phyloP scores from a whole-genome alignment of 495 filamentous ascomycete genomes.

The Xeromyces bisporus region DNA sequence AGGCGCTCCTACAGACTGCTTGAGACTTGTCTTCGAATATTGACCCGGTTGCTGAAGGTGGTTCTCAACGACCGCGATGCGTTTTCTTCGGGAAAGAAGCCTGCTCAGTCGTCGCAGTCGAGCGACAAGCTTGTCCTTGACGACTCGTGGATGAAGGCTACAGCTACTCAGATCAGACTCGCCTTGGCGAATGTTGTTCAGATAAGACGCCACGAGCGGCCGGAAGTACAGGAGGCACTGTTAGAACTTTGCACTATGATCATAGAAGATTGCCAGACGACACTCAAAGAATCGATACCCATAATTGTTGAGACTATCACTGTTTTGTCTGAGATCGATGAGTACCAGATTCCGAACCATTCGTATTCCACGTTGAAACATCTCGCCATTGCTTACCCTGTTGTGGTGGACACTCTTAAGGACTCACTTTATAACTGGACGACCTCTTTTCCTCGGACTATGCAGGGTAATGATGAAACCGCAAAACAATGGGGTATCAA shows the following conservation, averaged over 20 bases:
- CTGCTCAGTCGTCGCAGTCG: slow-evolving; percentile 12
- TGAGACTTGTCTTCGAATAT: slow-evolving; percentile 37
- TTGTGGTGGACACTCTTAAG: slow-evolving; percentile 51
- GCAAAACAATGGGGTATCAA: slow-evolving; percentile 53
- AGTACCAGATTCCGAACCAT: slow-evolving; percentile 20
- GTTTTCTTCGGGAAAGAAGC: slow-evolving; percentile 4
- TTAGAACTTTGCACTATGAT: slow-evolving; percentile 52
- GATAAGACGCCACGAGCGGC: slow-evolving; percentile 54
- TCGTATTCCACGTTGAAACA: slow-evolving; percentile 34
- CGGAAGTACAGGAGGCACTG: slow-evolving; percentile 53
- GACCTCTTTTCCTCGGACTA: slow-evolving; percentile 57
- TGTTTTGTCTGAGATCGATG: slow-evolving; percentile 42
- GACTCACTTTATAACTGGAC: slow-evolving; percentile 66
- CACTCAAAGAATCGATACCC: slow-evolving; percentile 47
- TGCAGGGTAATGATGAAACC: slow-evolving; percentile 70
- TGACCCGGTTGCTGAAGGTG: slow-evolving; percentile 41
- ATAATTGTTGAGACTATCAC: slow-evolving; percentile 73
- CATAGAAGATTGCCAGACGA: slow-evolving; percentile 59
- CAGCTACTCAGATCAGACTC: slow-evolving; percentile 65
- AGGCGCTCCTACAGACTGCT: slow-evolving; percentile 51
- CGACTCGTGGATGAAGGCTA: slow-evolving; percentile 66
- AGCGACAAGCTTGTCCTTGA: slow-evolving; percentile 23
- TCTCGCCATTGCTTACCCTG: slow-evolving; percentile 43
- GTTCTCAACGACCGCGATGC: slow-evolving; percentile 44
- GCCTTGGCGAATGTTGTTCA: slow-evolving; percentile 66